A percentile compares a stretch with the other conserved stretches of the same genome.
Evolutionary conservation across 2,329 filamentous ascomycete species (phyloP).

Genomic region (Cordyceps cateniannulata): DNA sequence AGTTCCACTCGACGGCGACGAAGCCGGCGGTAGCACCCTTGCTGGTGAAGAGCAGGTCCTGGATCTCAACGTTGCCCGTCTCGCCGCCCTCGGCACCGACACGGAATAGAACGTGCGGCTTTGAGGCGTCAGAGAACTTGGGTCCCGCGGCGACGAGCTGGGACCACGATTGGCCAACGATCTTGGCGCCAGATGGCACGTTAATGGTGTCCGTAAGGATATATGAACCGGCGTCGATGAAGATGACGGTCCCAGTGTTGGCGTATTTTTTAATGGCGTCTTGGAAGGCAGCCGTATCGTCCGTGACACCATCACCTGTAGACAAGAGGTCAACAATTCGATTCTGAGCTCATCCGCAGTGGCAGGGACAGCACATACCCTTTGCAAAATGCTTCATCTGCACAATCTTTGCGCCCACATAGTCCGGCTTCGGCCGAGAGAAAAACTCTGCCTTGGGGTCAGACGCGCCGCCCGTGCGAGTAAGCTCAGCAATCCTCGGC

Average conservation of each 20-base stretch:
- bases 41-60: conserved; percentile 61
- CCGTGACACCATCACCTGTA: background rate
- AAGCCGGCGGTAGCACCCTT: conserved; percentile 61
- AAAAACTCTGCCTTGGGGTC: no score
- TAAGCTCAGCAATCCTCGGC: no score
- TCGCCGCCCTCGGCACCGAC: conserved; percentile 55
- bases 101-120: conserved; percentile 60
- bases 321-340: no score
- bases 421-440: no score
- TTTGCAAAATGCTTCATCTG: no score
- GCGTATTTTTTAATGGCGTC: background rate
- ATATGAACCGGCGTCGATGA: conserved; percentile 19
- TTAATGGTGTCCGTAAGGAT: conserved; percentile 25
- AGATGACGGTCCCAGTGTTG: background rate
- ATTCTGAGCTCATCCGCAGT: no score
- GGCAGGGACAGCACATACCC: no score
- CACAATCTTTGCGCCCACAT: no score
- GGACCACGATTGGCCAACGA: no score
- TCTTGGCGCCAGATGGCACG: conserved; percentile 52
- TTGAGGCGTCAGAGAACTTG: conserved; percentile 52
- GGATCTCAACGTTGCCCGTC: conserved; percentile 63
- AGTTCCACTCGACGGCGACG: conserved; percentile 68
- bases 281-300: background rate
- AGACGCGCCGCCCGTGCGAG: no score
- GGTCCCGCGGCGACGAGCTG: no score